These are phyloP conservation scores for Aureobasidium uvarum DNA, from an alignment of 2,329 filamentous ascomycete species.

Conservation along the genomic window DNA sequence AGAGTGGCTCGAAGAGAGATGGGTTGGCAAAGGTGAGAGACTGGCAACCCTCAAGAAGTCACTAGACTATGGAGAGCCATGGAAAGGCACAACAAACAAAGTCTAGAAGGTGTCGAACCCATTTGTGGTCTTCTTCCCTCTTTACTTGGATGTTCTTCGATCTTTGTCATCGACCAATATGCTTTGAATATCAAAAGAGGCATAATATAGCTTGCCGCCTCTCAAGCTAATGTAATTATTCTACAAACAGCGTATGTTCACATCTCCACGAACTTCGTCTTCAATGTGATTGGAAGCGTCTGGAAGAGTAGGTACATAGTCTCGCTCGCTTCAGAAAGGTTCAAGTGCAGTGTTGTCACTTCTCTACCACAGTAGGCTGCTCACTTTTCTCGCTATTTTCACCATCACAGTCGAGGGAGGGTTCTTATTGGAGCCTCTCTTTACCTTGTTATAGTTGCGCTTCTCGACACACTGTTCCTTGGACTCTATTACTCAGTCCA, in stretches of 20 bases:
- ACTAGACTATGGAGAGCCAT: conserved; percentile 14
- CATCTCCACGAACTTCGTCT: background rate
- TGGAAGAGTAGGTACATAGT: background rate
- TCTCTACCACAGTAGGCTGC: background rate
- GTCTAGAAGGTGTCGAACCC: background rate
- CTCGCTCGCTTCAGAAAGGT: background rate
- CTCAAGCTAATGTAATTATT: conserved; percentile 13
- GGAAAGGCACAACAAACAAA: conserved; percentile 1
- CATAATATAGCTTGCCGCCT: conserved; percentile 2
- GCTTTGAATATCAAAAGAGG: background rate
- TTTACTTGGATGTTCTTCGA: background rate
- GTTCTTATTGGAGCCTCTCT: background rate
- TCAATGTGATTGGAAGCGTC: background rate
- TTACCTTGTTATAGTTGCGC: background rate
- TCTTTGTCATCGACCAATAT: background rate
- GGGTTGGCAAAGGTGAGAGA: conserved; percentile 40
- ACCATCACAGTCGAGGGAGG: background rate
- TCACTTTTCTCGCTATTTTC: background rate
- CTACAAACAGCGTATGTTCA: background rate
- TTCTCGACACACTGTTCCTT: background rate
- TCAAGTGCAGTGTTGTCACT: background rate
- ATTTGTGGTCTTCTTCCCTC: background rate
- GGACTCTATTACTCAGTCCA: background rate
- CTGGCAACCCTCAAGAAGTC: conserved; percentile 33
- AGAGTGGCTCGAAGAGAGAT: conserved; percentile 40